Conservation (phyloP, 805 yeast species). For the Helenozyma baotianmanensis region DNA sequence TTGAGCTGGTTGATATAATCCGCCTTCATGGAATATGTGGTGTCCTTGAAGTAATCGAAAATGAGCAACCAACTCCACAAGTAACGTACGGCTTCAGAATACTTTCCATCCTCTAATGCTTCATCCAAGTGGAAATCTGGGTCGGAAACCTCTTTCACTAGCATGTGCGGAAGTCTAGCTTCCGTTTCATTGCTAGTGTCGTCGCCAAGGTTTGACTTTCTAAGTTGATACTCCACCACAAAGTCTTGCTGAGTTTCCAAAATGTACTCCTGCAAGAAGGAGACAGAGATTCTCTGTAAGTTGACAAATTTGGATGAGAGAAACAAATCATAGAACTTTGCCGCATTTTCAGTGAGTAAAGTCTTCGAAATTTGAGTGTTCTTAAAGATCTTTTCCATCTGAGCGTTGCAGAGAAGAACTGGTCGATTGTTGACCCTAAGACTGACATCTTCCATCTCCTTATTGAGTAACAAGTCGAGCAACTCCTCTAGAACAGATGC, state of each 20-base stretch:
- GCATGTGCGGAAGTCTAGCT: conserved; percentile 35
- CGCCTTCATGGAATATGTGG: conserved; percentile 60
- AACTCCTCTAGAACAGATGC: conserved; percentile 38
- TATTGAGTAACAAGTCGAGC: conserved; percentile 37
- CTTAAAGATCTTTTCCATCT: conserved; percentile 23
- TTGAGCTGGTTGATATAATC: conserved; percentile 57
- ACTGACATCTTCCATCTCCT: conserved; percentile 16
- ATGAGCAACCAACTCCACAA: conserved; percentile 69
- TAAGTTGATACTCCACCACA: conserved; percentile 59
- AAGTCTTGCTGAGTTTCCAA: conserved; percentile 49
- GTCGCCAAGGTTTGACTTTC: conserved; percentile 30
- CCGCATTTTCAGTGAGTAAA: conserved; percentile 25
- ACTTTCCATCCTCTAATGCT: conserved; percentile 6
- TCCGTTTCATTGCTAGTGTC: conserved; percentile 13
- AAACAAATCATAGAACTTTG: conserved; percentile 33
- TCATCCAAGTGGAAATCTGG: conserved; percentile 24
- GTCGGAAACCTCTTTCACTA: conserved; percentile 32
- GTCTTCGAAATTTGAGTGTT: conserved; percentile 22
- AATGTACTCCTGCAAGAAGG: conserved; percentile 38
- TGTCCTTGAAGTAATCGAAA: conserved; percentile 55
- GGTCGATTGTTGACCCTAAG: conserved; percentile 27
- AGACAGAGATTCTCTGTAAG: conserved; percentile 42
- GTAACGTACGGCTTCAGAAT: conserved; percentile 32
- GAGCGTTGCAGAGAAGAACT: conserved; percentile 29
- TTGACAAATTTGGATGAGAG: conserved; percentile 14